Conservation (phyloP, 2,329 filamentous ascomycete genomes). For the Sporothrix humicola region DNA sequence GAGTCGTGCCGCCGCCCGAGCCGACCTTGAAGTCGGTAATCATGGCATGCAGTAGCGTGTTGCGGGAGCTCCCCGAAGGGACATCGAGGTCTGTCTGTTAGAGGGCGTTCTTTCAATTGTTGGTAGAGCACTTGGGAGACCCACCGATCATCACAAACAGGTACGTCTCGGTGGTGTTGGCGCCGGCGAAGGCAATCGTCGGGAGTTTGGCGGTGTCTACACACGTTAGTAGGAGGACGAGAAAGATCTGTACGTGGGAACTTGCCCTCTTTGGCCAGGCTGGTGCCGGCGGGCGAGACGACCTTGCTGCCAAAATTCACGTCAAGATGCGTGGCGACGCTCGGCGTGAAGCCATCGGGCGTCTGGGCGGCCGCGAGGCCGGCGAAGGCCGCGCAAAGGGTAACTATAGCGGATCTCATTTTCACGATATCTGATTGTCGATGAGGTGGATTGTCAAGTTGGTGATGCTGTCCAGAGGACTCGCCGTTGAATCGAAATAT, state of each 20-base stretch:
- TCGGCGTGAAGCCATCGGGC: constrained; percentile 39
- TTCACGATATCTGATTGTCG: background rate
- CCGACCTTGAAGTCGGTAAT: constrained; percentile 41
- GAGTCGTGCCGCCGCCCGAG: constrained; percentile 35
- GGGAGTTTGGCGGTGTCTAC: constrained; percentile 40
- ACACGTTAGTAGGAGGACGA: no score
- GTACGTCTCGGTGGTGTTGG: constrained; percentile 40
- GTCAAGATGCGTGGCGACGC: constrained; percentile 38
- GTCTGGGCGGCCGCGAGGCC: constrained; percentile 38
- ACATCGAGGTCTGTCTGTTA: background rate
- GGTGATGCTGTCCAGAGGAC: background rate
- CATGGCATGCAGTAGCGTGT: constrained; percentile 40
- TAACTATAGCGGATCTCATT: background rate
- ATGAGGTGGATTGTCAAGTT: background rate
- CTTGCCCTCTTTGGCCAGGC: constrained; percentile 40
- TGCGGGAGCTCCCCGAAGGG: constrained; percentile 25
- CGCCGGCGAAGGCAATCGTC: constrained; percentile 37
- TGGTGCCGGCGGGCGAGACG: constrained; percentile 38
- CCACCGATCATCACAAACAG: constrained; percentile 43
- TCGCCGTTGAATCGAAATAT: background rate
- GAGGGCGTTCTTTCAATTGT: background rate
- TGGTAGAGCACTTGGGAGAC: no score
- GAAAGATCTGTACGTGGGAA: background rate
- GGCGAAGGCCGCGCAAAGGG: background rate
- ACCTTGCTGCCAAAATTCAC: constrained; percentile 41